Evolutionary conservation across 495 filamentous ascomycete species (phyloP), one percentile per base, ranked within the genome.

Genomic region (Penicillium malachiteum): DNA sequence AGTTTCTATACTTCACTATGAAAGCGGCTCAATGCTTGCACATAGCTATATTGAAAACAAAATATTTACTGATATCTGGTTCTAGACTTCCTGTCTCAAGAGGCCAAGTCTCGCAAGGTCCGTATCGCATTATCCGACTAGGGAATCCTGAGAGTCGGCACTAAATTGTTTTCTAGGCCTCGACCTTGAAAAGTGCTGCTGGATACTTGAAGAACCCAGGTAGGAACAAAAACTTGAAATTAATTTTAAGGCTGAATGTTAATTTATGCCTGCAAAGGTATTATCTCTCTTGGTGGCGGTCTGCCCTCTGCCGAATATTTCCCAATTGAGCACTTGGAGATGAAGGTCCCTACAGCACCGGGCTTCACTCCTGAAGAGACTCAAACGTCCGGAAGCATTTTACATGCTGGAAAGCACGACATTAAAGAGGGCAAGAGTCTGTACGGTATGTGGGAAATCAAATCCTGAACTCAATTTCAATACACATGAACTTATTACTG

Each of bases 271-370:
- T 5, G 13, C 5, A 38, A 13, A 74, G 84, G 82, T 5, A 58
- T 88, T 48, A 93, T 98, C 68, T 94, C 90, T 5, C 84, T 98
- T 11, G 94, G 94, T 52, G 95, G 95, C 57, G 94, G 94, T 3
- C 78, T 98, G 33, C 94, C 94, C 9, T 91, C 89, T 31, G 80
- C 87, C 50, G 86, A 91, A 68, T 89, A 94, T 78, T 97, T 98
- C 67, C 95, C 94, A 39, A 83, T 93, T 60, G 82, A 90, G 56
- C 71, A 83, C 43, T 70, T 92, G 39, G 74, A 78, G 14, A 56
- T 90, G 66, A 89, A 89, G 65, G 83, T 92, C 18, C 89, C 89
- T 13, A 71, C 60, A 21, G 75, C 71, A 50, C 89, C 78, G 21
- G 79, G 84, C 54, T 96, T 95, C 70, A 81, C 84, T 7, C 84